Conservation (phyloP, 1,139 yeast genomes). For the Blastobotrys apis region DNA sequence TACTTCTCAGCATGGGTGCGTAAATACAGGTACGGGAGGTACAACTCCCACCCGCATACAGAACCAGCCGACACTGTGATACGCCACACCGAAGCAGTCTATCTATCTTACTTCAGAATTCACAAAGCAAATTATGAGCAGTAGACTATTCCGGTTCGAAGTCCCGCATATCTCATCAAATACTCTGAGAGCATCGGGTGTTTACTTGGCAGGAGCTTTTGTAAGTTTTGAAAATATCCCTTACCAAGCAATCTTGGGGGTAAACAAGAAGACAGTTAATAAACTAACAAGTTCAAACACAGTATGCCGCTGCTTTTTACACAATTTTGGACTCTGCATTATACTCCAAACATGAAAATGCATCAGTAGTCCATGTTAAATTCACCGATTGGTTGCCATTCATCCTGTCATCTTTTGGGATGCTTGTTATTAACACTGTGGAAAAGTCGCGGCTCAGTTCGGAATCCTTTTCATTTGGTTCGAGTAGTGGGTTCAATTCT, state of each 20-base stretch:
- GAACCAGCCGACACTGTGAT: too few species aligned
- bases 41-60: too few species aligned
- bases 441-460: slow-evolving; percentile 76
- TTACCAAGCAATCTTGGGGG: background rate
- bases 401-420: slow-evolving; percentile 82
- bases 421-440: slow-evolving; percentile 85
- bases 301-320: slow-evolving; percentile 87
- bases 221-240: slow-evolving; percentile 23
- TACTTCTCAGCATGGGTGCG: too few species aligned
- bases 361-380: slow-evolving; percentile 79
- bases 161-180: slow-evolving; percentile 47
- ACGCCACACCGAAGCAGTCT: too few species aligned
- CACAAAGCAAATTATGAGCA: slow-evolving; percentile 7
- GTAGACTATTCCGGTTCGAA: slow-evolving; percentile 26
- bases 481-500: slow-evolving; percentile 36
- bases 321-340: slow-evolving; percentile 82
- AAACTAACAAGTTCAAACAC: background rate
- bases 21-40: too few species aligned
- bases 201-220: slow-evolving; percentile 67
- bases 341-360: slow-evolving; percentile 79
- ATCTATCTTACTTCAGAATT: too few species aligned
- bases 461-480: slow-evolving; percentile 48
- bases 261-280: too few species aligned
- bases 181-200: slow-evolving; percentile 68
- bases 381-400: slow-evolving; percentile 97